phyloP scores from a whole-genome alignment of 2,329 filamentous ascomycete genomes.

The Colletotrichum simmondsii region DNA sequence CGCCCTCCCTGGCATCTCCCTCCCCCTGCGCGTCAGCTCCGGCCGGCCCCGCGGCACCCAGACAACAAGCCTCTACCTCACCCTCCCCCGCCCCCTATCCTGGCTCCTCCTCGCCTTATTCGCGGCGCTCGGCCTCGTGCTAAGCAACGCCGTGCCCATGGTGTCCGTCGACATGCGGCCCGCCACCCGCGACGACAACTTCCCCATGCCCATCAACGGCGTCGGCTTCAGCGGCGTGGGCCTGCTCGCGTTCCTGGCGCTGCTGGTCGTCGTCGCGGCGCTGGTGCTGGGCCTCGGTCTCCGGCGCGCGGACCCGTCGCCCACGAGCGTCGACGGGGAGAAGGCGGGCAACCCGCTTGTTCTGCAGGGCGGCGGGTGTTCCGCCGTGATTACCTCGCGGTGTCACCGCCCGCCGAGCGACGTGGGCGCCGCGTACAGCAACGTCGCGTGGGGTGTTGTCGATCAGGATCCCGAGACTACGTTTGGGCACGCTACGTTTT shows the following conservation, averaged over 20 bases:
- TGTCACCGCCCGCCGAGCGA: conserved; percentile 53
- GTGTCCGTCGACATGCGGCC: conserved; percentile 42
- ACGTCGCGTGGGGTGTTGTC: conserved; percentile 59
- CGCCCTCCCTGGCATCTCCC: conserved; percentile 44
- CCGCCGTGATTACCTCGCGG: conserved; percentile 61
- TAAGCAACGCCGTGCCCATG: conserved; percentile 52
- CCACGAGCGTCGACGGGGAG: conserved; percentile 47
- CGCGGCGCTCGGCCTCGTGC: conserved; percentile 54
- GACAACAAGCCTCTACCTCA: conserved; percentile 59
- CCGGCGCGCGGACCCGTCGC: conserved; percentile 49
- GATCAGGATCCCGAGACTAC: conserved; percentile 54
- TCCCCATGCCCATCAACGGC: conserved; percentile 38
- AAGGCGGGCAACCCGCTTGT: conserved; percentile 60
- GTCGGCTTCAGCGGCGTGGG: conserved; percentile 56
- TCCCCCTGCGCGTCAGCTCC: conserved; percentile 58
- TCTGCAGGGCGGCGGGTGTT: conserved; percentile 59
- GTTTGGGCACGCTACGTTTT: conserved; percentile 36
- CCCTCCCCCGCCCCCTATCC: conserved; percentile 58
- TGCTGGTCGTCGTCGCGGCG: conserved; percentile 49
- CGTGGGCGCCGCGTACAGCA: conserved; percentile 47
- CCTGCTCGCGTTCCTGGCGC: conserved; percentile 52
- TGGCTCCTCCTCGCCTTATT: conserved; percentile 58
- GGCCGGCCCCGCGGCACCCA: conserved; percentile 55
- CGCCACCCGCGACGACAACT: background rate
- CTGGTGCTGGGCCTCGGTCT: conserved; percentile 51